Evolutionary conservation across 2,329 filamentous ascomycete species (phyloP).

Genomic region (Colletotrichum cuscutae): DNA sequence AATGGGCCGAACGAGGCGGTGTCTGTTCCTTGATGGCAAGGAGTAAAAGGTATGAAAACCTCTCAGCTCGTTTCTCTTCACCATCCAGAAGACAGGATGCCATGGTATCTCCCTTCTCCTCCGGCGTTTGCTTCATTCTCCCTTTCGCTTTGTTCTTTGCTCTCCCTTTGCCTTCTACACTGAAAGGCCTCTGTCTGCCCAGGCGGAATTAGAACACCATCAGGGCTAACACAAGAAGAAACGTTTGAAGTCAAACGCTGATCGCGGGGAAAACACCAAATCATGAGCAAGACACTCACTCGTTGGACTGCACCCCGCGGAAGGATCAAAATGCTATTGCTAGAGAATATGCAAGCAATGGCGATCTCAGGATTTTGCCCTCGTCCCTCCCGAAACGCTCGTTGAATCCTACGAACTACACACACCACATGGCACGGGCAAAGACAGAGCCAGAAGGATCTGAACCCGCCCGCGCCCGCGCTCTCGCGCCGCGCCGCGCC

Average conservation of each 20-base stretch:
- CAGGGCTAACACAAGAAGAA: not conserved
- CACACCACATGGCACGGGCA: not conserved
- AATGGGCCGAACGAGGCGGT: not conserved
- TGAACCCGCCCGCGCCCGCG: not conserved
- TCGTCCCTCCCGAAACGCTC: not conserved
- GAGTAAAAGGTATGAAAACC: not conserved
- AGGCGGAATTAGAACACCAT: not conserved
- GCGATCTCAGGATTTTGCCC: not conserved
- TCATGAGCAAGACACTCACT: not conserved
- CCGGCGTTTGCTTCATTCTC: not conserved
- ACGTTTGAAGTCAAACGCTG: not conserved
- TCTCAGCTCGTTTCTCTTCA: not conserved
- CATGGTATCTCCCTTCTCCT: not conserved
- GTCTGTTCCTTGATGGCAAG: not conserved
- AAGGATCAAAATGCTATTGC: not conserved
- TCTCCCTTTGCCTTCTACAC: not conserved
- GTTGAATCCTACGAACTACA: not conserved
- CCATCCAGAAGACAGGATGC: not conserved
- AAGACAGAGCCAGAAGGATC: not conserved
- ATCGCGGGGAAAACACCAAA: not conserved
- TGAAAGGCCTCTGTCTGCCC: no score
- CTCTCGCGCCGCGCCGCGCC: not conserved
- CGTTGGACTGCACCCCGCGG: not conserved
- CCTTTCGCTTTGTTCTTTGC: not conserved
- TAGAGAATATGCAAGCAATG: not conserved